phyloP scores from a whole-genome alignment of 2,329 filamentous ascomycete species.

The Trichoderma atrobrunneum region DNA sequence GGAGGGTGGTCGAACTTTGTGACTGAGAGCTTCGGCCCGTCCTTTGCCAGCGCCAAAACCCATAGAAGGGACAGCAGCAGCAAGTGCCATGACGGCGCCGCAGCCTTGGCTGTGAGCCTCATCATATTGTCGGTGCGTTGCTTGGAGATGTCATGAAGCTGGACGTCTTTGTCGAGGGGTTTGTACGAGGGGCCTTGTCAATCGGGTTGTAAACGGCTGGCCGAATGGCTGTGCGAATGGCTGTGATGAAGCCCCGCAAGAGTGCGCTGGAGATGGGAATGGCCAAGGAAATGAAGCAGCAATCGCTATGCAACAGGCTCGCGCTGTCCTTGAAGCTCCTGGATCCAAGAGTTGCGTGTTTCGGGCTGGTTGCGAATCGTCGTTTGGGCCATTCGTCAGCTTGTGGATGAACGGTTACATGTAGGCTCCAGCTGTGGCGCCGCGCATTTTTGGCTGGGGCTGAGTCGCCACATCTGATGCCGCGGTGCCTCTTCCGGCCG shows the following conservation, averaged over 20 bases:
- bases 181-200: neutral
- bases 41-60: slow-evolving; percentile 50
- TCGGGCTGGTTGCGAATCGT: slow-evolving; percentile 17
- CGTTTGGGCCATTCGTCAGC: slow-evolving; percentile 17
- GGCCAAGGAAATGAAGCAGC: neutral
- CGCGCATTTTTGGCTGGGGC: slow-evolving; percentile 11
- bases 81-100: slow-evolving; percentile 46
- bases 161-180: slow-evolving; percentile 3
- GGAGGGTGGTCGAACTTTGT: slow-evolving; percentile 67
- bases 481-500: slow-evolving; percentile 3
- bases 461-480: slow-evolving; percentile 15
- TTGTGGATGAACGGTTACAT: slow-evolving; percentile 16
- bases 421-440: slow-evolving; percentile 15
- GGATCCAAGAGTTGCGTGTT: neutral
- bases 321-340: neutral
- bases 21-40: slow-evolving; percentile 63
- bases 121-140: slow-evolving; percentile 45
- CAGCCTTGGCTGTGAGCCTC: slow-evolving; percentile 51
- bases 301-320: neutral
- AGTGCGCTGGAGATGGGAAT: neutral
- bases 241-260: neutral
- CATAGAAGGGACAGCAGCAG: slow-evolving; percentile 50
- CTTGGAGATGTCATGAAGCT: slow-evolving; percentile 44
- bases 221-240: neutral
- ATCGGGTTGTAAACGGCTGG: neutral